Evolutionary conservation across 2,329 filamentous ascomycete species (phyloP).

Genomic region (Leptographium galeiforme): DNA sequence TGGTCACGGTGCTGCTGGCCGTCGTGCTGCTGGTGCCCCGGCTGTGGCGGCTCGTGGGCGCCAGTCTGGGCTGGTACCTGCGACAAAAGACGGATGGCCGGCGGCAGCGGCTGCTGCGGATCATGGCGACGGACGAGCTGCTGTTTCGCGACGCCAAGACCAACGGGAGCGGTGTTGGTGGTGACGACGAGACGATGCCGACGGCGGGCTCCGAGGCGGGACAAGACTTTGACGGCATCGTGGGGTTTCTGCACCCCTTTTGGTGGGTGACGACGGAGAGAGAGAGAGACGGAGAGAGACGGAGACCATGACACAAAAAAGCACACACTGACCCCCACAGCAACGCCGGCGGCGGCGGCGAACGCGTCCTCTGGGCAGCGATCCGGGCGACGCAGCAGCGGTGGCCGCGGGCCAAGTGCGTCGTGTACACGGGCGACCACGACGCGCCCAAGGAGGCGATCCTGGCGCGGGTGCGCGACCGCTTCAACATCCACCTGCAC

Average conservation of each 20-base stretch:
- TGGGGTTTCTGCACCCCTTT: constrained; percentile 97
- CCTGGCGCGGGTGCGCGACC: constrained; percentile 61
- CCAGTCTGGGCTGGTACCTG: constrained; percentile 44
- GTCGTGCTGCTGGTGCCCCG: constrained; percentile 20
- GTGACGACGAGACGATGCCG: constrained; percentile 35
- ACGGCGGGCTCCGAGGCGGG: constrained; percentile 18
- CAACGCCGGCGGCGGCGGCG: constrained; percentile 91
- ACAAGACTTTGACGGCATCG: constrained; percentile 65
- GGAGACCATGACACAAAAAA: no score
- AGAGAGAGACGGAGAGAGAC: no score
- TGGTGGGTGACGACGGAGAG: constrained; percentile 46
- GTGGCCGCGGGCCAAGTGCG: constrained; percentile 78
- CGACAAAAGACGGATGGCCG: constrained; percentile 50
- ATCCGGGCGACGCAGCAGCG: constrained; percentile 79
- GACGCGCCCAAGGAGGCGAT: constrained; percentile 72
- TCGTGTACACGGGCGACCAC: constrained; percentile 93
- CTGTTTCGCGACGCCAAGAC: constrained; percentile 22
- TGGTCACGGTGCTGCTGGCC: constrained; percentile 12
- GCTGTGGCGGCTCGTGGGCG: constrained; percentile 26
- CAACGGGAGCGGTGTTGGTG: constrained; percentile 18
- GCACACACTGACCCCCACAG: constrained; percentile 27
- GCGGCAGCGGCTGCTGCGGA: constrained; percentile 40
- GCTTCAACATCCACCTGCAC: constrained; percentile 87
- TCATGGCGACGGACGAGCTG: constrained; percentile 33
- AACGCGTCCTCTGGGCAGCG: constrained; percentile 91